Conservation (phyloP, 1,284 basidiomycete species). For the Trichosporon sp. region DNA sequence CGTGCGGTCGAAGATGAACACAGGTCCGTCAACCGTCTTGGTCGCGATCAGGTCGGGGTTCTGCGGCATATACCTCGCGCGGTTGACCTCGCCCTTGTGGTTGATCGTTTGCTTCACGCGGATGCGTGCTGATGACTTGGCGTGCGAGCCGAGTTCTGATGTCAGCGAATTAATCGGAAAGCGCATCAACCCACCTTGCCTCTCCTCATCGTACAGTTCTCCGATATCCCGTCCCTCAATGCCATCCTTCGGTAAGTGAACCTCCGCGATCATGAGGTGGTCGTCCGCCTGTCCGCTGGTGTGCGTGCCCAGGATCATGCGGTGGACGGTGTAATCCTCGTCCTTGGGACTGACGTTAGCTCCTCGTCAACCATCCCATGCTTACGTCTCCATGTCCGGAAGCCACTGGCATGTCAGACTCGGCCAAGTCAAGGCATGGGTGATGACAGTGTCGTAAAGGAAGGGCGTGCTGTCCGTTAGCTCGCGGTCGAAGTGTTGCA, state of each 20-base stretch:
- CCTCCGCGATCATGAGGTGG: conserved; percentile 92
- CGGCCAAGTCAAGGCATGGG: conserved; percentile 98
- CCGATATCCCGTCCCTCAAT: conserved; percentile 67
- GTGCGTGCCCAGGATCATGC: conserved; percentile 94
- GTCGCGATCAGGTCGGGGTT: conserved; percentile 97
- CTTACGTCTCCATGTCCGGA: conserved; percentile 90
- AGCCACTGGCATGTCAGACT: conserved; percentile 99
- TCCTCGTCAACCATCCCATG: conserved; percentile 25
- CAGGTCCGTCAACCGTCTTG: conserved; percentile 85
- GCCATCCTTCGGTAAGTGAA: conserved; percentile 81
- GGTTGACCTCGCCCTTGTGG: conserved; percentile 94
- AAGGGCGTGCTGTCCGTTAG: conserved; percentile 68
- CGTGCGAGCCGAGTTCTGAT: conserved; percentile 79
- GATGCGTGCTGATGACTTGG: conserved; percentile 74
- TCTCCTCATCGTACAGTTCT: conserved; percentile 85
- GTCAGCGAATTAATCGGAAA: background rate
- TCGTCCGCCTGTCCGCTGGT: conserved; percentile 94
- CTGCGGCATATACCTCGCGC: conserved; percentile 98
- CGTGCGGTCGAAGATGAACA: conserved; percentile 92
- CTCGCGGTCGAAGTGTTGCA: background rate
- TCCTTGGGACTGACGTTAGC: conserved; percentile 63
- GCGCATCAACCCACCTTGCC: conserved; percentile 62
- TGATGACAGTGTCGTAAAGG: conserved; percentile 95
- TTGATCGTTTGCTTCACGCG: conserved; percentile 93
- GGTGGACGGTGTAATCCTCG: conserved; percentile 89